phyloP scores from a whole-genome alignment of 2,329 filamentous ascomycete genomes.

The Ophiosphaerella narmari region DNA sequence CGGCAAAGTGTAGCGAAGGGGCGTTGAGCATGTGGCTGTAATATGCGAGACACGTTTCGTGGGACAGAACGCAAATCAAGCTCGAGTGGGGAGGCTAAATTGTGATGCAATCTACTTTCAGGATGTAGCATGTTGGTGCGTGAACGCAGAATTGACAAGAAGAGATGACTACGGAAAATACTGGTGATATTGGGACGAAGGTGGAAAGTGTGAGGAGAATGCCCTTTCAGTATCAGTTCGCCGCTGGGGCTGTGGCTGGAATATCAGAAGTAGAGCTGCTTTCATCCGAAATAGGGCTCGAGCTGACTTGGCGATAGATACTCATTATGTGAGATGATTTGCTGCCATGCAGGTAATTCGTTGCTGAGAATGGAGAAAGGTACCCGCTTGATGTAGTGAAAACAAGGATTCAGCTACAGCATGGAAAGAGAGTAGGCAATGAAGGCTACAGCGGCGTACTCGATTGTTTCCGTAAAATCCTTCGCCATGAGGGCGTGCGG shows the following conservation, averaged over 20 bases:
- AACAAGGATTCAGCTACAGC: slow-evolving; percentile 37
- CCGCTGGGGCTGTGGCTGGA: slow-evolving; percentile 20
- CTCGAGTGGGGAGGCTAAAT: slow-evolving; percentile 3
- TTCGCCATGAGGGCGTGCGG: slow-evolving; percentile 27
- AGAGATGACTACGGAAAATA: neutral
- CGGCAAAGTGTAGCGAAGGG: neutral
- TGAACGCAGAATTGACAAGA: neutral
- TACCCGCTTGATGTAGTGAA: slow-evolving; percentile 42
- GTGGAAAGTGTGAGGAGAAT: slow-evolving; percentile 8
- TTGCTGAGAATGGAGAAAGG: slow-evolving; percentile 35
- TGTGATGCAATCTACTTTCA: neutral
- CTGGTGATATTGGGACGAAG: slow-evolving; percentile 9
- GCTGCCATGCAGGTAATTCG: neutral
- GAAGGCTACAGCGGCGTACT: slow-evolving; percentile 34
- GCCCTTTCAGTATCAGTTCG: slow-evolving; percentile 39
- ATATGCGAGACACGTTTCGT: slow-evolving; percentile 3
- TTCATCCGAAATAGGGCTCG: neutral
- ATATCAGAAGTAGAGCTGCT: slow-evolving; percentile 8
- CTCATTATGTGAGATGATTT: slow-evolving; percentile 25
- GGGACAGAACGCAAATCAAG: neutral
- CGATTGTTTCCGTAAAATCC: slow-evolving; percentile 37
- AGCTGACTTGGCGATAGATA: slow-evolving; percentile 12
- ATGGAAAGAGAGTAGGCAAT: slow-evolving; percentile 21
- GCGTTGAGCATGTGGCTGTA: slow-evolving; percentile 1
- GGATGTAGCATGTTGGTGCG: neutral